These are phyloP conservation scores for Nigrospora osmanthi DNA, from an alignment of 2,329 filamentous ascomycete species.

Conservation along the genomic window DNA sequence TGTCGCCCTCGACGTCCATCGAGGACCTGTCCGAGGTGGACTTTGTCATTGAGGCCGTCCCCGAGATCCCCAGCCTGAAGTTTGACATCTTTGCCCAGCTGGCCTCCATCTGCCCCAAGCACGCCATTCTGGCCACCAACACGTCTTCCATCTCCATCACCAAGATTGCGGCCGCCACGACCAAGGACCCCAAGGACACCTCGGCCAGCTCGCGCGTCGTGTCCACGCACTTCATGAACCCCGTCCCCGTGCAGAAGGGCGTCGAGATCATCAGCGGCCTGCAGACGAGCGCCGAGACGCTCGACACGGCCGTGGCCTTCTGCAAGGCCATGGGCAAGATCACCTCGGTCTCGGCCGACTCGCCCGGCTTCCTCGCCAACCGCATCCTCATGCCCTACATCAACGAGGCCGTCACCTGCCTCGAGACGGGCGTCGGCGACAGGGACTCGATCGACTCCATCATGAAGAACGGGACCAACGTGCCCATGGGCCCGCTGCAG, in stretches of 20 bases:
- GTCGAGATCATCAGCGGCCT: constrained; percentile 95
- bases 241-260: constrained; percentile 91
- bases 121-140: constrained; percentile 92
- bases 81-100: constrained; percentile 78
- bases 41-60: constrained; percentile 96
- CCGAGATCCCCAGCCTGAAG: constrained; percentile 84
- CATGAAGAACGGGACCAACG: constrained; percentile 99
- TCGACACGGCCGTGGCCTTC: constrained; percentile 77
- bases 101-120: constrained; percentile 70
- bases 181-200: constrained; percentile 68
- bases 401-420: constrained; percentile 89
- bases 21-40: constrained; percentile 76
- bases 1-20: constrained; percentile 65
- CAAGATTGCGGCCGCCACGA: constrained; percentile 83
- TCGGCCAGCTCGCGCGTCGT: constrained; percentile 81
- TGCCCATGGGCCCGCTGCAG: constrained; percentile 93
- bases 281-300: constrained; percentile 77
- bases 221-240: constrained; percentile 99
- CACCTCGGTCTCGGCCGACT: constrained; percentile 77
- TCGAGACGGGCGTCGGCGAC: constrained; percentile 85
- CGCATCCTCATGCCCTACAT: constrained; percentile 98
- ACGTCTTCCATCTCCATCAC: constrained; percentile 99
- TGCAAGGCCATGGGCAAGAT: constrained; percentile 92
- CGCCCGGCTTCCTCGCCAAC: constrained; percentile 92
- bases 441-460: constrained; percentile 93